A percentile compares a stretch with the other conserved stretches of the same genome.
phyloP scores from a whole-genome alignment of 2,329 filamentous ascomycete genomes.

The Catunica adiposa region DNA sequence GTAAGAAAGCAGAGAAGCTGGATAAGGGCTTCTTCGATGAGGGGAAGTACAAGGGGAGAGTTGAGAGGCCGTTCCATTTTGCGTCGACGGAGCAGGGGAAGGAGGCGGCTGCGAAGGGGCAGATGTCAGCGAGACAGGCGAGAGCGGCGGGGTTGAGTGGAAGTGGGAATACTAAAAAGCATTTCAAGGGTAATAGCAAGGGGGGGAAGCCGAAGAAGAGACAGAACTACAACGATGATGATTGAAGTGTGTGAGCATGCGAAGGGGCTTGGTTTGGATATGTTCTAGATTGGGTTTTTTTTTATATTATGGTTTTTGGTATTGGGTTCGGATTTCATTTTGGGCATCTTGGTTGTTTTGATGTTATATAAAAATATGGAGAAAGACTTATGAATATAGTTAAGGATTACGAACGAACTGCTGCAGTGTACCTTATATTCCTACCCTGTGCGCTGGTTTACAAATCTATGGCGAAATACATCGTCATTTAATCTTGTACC shows the following conservation, averaged over 20 bases:
- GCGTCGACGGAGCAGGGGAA: constrained; percentile 72
- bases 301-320: constrained; percentile 2
- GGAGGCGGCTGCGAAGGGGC: constrained; percentile 32
- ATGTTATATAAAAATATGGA: background rate
- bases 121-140: constrained; percentile 69
- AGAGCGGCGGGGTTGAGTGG: constrained; percentile 46
- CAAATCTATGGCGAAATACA: too few species aligned
- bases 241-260: background rate
- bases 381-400: background rate
- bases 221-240: constrained; percentile 21
- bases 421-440: too few species aligned
- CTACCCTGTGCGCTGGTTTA: too few species aligned
- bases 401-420: too few species aligned
- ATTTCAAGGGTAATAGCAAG: constrained; percentile 67
- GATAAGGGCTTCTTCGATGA: constrained; percentile 76
- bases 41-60: constrained; percentile 44
- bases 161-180: constrained; percentile 70
- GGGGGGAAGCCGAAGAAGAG: constrained; percentile 39
- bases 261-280: background rate
- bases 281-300: background rate
- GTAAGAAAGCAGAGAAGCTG: constrained; percentile 57
- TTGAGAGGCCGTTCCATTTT: constrained; percentile 73
- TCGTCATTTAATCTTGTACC: too few species aligned
- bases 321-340: constrained; percentile 4
- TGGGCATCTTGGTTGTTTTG: constrained; percentile 1